These are phyloP conservation scores for Kalanchoe fedtschenkoi DNA, from an alignment of 164 flowering plant genomes.

Conservation along the genomic window DNA sequence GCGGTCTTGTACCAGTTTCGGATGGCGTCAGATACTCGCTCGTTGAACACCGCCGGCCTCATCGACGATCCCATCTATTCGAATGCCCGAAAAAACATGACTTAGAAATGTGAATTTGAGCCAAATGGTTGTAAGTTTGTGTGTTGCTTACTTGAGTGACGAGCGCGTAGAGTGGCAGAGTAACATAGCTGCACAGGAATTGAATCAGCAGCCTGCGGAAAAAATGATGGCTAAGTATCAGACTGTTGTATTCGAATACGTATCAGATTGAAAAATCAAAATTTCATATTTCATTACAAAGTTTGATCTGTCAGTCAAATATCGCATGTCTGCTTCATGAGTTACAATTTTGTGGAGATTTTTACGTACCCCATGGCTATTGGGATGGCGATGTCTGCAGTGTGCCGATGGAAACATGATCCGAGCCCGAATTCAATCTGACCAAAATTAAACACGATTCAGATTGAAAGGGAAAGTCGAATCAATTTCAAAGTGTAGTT, in stretches of 20 bases:
- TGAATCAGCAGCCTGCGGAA: conserved; percentile 37
- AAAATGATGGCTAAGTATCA: too few species aligned
- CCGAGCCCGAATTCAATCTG: conserved; percentile 53
- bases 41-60: conserved; percentile 73
- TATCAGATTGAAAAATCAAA: too few species aligned
- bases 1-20: conserved; percentile 64
- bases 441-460: neutral
- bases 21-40: conserved; percentile 51
- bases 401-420: conserved; percentile 55
- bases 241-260: too few species aligned
- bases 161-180: conserved; percentile 80
- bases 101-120: too few species aligned
- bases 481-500: too few species aligned
- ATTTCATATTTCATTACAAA: neutral
- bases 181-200: conserved; percentile 67
- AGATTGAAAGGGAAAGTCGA: neutral
- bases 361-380: conserved; percentile 58
- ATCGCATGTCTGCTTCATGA: neutral
- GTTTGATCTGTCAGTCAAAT: too few species aligned
- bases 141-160: conserved; percentile 82
- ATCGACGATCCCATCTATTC: conserved; percentile 75
- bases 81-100: neutral
- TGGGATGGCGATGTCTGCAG: conserved; percentile 42
- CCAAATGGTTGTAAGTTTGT: too few species aligned
- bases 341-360: too few species aligned